Base-by-base conservation (phyloP, 257 asterid genomes). In the Solanum medicagineum region DNA sequence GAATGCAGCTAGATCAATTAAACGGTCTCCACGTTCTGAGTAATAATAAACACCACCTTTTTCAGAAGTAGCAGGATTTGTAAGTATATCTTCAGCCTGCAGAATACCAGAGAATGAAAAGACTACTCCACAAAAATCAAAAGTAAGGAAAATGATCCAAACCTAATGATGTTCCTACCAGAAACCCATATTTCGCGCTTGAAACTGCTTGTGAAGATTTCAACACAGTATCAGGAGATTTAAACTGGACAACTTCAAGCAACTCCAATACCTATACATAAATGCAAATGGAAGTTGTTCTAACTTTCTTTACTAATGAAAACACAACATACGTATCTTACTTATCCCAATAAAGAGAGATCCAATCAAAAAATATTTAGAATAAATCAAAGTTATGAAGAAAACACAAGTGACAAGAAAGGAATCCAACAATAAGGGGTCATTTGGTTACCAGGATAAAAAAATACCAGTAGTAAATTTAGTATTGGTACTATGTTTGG, bases 21-120 rank as follows among this genome's bases (percentile, higher is more conserved):
- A 95, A 53, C 98, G 98, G 87, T 95, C 99, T 22, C 98, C 99
- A 75, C 98, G 98, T 73, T 97, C 99, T 22, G 98, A 95, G 87
- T 88, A 92, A 89, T 91, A 95, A 90, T 97, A 95, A 80, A 92
- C 89, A 86, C 91, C 93, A 73, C 93, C 92, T 87, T 90, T 94
- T 79, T 90, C 94, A 26, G 91, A 88, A 86, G 92, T 83, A 40
- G 93, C 81, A 59, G 96, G 92, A 86, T 88, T 90, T 83, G 90
- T 85, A 74, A 97, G 98, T 87, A 95, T 92, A 88, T 95, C 98
- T 87, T 92, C 96, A 70, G 97, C 98, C 99, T 97, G 90, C 62
- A 26, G 63, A 77, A 53, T 53, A 16, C 26, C 65, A 53, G 65
- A 16, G 47, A 77, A 77, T 77, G 63, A 77, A 53, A 77, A 53